phyloP scores from a whole-genome alignment of 2,329 filamentous ascomycete species.

The Torrubiella hemipterigena region DNA sequence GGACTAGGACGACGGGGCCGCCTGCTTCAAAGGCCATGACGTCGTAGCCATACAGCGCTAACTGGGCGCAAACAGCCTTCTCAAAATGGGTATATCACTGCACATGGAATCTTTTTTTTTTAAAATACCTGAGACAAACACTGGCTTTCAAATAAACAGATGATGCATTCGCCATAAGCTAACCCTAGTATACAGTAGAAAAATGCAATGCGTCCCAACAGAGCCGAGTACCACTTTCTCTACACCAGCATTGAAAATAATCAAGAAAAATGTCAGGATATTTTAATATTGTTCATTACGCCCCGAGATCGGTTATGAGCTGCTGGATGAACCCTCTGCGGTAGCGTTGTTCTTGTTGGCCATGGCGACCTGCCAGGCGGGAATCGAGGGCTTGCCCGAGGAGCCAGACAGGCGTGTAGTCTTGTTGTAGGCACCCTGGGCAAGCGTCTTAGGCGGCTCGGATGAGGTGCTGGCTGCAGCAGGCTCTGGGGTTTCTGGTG shows the following conservation, averaged over 20 bases:
- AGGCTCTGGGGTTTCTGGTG: constrained; percentile 7
- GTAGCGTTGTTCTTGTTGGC: constrained; percentile 33
- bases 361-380: constrained; percentile 69
- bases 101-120: too few relatives aligned
- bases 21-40: too few relatives aligned
- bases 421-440: constrained; percentile 16
- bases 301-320: constrained; percentile 4
- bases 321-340: constrained; percentile 12
- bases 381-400: constrained; percentile 54
- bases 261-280: neutral
- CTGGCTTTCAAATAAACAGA: neutral
- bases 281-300: constrained; percentile 1
- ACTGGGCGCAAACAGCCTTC: too few relatives aligned
- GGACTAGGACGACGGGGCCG: too few relatives aligned
- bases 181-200: too few relatives aligned
- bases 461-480: constrained; percentile 12
- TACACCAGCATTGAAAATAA: neutral
- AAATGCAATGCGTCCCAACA: too few relatives aligned
- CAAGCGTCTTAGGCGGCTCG: constrained; percentile 19
- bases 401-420: too few relatives aligned
- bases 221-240: neutral
- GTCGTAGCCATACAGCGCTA: too few relatives aligned
- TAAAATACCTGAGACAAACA: constrained; percentile 44
- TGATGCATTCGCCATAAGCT: neutral
- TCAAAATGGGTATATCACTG: too few relatives aligned